Percentiles rank a stretch among this genome's conserved stretches.
Evolutionary conservation across 148 eudicot species (phyloP).

Genomic region (Agrostemma githago): DNA sequence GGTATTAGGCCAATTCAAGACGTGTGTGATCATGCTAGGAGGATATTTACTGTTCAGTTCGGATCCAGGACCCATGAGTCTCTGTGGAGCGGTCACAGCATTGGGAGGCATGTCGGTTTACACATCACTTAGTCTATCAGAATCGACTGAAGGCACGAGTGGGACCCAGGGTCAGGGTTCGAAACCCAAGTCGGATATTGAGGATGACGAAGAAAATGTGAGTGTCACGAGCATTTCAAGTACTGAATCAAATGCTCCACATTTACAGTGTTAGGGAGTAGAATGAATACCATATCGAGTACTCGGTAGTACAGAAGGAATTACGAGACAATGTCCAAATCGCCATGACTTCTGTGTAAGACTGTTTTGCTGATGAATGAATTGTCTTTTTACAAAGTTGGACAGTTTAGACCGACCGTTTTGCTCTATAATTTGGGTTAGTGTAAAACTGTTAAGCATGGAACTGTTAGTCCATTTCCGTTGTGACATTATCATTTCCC

Average conservation of each 20-base stretch:
- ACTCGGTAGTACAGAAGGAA: neutral
- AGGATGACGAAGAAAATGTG: conserved; percentile 35
- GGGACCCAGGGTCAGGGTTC: conserved; percentile 31
- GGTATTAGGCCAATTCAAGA: conserved; percentile 84
- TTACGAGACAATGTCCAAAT: neutral
- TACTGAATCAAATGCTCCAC: conserved; percentile 22
- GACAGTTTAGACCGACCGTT: too few species aligned
- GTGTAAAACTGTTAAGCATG: too few species aligned
- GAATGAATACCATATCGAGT: too few species aligned
- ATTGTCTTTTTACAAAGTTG: too few species aligned
- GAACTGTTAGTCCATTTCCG: too few species aligned
- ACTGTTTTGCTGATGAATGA: too few species aligned
- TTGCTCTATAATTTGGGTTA: too few species aligned
- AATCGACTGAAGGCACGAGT: conserved; percentile 25
- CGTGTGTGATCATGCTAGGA: conserved; percentile 76
- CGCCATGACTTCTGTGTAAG: too few species aligned
- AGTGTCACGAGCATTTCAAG: conserved; percentile 31
- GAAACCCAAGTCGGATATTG: conserved; percentile 44
- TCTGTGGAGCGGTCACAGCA: conserved; percentile 67
- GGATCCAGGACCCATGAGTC: conserved; percentile 74
- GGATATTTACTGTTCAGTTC: conserved; percentile 69
- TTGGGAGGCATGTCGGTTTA: conserved; percentile 80
- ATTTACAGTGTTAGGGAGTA: too few species aligned
- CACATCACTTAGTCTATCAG: conserved; percentile 56
- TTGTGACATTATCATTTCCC: too few species aligned